Evolutionary conservation across 2,329 filamentous ascomycete species (phyloP), one percentile per base, ranked within the genome.

Genomic region (Talaromyces sp.): DNA sequence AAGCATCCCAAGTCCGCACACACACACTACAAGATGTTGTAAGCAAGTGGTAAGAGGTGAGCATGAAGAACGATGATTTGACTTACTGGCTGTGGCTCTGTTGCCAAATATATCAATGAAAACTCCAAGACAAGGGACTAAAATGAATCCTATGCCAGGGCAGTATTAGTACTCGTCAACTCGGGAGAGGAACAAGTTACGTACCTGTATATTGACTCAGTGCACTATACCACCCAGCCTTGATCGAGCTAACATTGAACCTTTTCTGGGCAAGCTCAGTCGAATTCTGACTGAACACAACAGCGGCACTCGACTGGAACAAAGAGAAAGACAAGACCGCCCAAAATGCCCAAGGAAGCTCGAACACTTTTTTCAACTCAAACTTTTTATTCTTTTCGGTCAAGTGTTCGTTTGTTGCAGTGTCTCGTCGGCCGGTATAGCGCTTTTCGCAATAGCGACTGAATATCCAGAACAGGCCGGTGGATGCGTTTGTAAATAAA

Each of bases 291-390:
- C 74, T 73, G 60, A 84, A 86, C 4, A 84, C 76, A 3, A 71
- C 63, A 0, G 82, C 81, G 0, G 81, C 79, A 10, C 77, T 81
- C 0, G 84, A 86, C 63, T 86, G 76, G 61, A 85, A 85, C 0
- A 84, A 65, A 0, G 82, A 82, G 63, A 84, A 86, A 0, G 70
- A 65, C 37, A 82, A 70, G 9, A 86, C 64, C 8, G 73, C 63
- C 84, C 84, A 86, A 60, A 84, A 86, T 0, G 77, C 73, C 84
- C 84, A 86, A 0, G 84, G 83, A 1, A 86, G 67, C 4, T 79
- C 73, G 0, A 85, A 64, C n/a, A 84, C 72, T 68, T 84, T 85
- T 2, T 67, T 67, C 5, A 81, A 60, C 58, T 86, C 80, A 37
- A 85, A 81, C 41, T 78, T 82, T 60, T 81, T 81, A 65, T 81